phyloP scores from a whole-genome alignment of 1,139 yeast genomes.

The Pichia sp. region DNA sequence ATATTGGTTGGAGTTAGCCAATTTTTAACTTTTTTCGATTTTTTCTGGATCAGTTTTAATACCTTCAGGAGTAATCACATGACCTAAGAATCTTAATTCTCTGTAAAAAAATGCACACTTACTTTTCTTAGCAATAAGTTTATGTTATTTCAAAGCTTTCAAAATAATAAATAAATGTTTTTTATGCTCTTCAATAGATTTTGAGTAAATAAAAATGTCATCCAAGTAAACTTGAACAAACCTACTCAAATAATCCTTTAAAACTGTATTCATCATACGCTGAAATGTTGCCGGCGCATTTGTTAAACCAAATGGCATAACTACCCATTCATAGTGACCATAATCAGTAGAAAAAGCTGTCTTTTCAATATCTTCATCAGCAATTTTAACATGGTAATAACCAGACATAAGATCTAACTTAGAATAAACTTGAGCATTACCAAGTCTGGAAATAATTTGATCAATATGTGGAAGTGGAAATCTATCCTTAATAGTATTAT shows the following conservation, averaged over 20 bases:
- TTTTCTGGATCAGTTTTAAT: slow-evolving; percentile 11
- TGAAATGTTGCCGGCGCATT: slow-evolving; percentile 20
- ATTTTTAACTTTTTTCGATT: slow-evolving; percentile 2
- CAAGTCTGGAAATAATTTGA: background rate
- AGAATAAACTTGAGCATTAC: slow-evolving; percentile 11
- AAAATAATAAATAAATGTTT: slow-evolving; percentile 18
- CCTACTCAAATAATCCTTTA: slow-evolving; percentile 14
- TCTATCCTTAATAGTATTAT: slow-evolving; percentile 21
- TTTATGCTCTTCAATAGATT: slow-evolving; percentile 17
- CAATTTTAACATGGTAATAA: slow-evolving; percentile 19
- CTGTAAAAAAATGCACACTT: slow-evolving; percentile 11
- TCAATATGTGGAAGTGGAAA: slow-evolving; percentile 23
- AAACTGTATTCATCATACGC: slow-evolving; percentile 17
- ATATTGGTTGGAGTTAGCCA: slow-evolving; percentile 11
- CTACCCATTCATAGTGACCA: slow-evolving; percentile 20
- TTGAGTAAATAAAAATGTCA: slow-evolving; percentile 25
- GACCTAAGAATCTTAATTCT: slow-evolving; percentile 14
- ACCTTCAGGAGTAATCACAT: slow-evolving; percentile 4
- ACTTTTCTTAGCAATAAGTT: slow-evolving; percentile 2
- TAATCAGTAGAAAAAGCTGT: slow-evolving; percentile 5
- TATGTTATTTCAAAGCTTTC: slow-evolving; percentile 12
- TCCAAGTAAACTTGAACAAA: slow-evolving; percentile 22
- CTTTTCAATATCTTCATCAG: slow-evolving; percentile 9
- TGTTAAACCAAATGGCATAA: slow-evolving; percentile 25
- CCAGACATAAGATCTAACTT: slow-evolving; percentile 21